Conservation (phyloP, 2,329 filamentous ascomycete species). For the Aphanoascus verrucosus region DNA sequence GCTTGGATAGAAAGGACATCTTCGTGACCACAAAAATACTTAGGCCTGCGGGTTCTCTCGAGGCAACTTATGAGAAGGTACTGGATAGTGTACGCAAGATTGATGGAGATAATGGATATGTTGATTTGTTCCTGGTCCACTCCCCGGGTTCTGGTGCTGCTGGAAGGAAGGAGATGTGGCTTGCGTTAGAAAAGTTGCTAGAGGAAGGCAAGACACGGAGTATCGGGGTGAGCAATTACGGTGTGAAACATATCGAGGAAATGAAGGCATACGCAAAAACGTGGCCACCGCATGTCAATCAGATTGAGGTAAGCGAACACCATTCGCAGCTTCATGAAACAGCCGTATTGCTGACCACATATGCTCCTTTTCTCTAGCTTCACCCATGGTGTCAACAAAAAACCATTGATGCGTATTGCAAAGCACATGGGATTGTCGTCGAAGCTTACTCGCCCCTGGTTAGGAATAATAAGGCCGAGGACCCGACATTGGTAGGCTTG, state of each 20-base stretch:
- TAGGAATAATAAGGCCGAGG: constrained; percentile 60
- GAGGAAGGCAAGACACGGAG: constrained; percentile 50
- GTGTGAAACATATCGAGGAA: constrained; percentile 56
- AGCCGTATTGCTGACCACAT: constrained; percentile 7
- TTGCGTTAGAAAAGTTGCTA: constrained; percentile 52
- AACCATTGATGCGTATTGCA: constrained; percentile 47
- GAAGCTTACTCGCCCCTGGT: constrained; percentile 47
- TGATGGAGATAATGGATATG: constrained; percentile 48
- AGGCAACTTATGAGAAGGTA: constrained; percentile 49
- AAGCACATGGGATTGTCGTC: constrained; percentile 41
- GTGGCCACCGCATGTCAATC: constrained; percentile 63
- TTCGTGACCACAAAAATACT: constrained; percentile 65
- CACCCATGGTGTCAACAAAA: constrained; percentile 63
- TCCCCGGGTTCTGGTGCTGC: constrained; percentile 47
- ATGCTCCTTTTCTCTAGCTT: constrained; percentile 37
- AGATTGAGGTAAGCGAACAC: constrained; percentile 51
- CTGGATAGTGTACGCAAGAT: constrained; percentile 55
- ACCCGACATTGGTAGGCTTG: constrained; percentile 53
- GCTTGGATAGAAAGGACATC: constrained; percentile 33
- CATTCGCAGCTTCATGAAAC: constrained; percentile 2
- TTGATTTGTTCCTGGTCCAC: constrained; percentile 63
- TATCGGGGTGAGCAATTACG: constrained; percentile 66
- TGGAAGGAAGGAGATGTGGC: constrained; percentile 53
- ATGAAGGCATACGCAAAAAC: constrained; percentile 54
- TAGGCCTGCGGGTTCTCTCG: constrained; percentile 41